Percentiles rank a stretch among this genome's conserved stretches.
phyloP scores from a whole-genome alignment of 306 rosid genomes.

The Rosa multiflora region DNA sequence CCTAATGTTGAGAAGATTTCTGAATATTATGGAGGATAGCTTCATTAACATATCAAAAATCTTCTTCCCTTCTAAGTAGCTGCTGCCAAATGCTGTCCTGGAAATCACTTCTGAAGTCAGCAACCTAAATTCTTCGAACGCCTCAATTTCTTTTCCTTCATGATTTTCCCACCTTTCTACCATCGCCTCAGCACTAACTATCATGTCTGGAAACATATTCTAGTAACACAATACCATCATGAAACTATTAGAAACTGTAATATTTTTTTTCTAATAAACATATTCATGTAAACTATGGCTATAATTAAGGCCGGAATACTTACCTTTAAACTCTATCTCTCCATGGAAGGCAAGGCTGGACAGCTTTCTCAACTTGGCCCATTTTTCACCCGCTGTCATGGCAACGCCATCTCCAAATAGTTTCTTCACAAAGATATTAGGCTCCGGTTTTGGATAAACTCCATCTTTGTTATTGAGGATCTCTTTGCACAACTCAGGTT shows the following conservation, averaged over 20 bases:
- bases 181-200: conserved; percentile 17
- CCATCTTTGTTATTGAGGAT: conserved; percentile 18
- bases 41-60: conserved; percentile 24
- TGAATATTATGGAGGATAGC: neutral
- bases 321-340: conserved; percentile 41
- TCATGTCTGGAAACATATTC: conserved; percentile 24
- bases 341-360: conserved; percentile 40
- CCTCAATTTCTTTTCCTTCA: conserved; percentile 25
- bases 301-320: neutral
- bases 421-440: neutral
- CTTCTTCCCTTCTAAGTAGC: conserved; percentile 16
- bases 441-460: conserved; percentile 2
- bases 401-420: neutral
- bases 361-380: conserved; percentile 38
- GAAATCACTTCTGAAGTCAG: conserved; percentile 31
- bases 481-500: conserved; percentile 30
- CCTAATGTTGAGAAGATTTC: neutral
- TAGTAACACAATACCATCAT: neutral
- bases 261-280: neutral
- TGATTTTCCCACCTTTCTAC: conserved; percentile 18
- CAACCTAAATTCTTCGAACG: conserved; percentile 19
- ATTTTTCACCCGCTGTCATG: conserved; percentile 31
- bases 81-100: conserved; percentile 8
- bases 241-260: neutral
- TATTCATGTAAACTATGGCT: neutral